These are phyloP conservation scores for Strigomonas galati DNA, from an alignment of 208 protist genomes.

Conservation along the genomic window DNA sequence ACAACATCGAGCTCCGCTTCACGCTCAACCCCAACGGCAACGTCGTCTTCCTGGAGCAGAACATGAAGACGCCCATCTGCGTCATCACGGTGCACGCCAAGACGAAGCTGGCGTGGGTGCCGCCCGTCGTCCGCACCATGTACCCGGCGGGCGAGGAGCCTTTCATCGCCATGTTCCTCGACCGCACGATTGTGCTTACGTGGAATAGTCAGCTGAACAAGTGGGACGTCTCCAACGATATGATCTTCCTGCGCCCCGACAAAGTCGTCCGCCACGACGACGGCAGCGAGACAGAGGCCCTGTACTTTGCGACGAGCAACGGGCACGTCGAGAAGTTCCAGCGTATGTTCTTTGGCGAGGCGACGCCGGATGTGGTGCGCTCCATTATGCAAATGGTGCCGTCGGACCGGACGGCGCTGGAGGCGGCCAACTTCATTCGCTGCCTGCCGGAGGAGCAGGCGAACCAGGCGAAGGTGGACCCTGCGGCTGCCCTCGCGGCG, in stretches of 20 bases:
- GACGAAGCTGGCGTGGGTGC: slow-evolving; percentile 65
- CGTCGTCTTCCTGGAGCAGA: slow-evolving; percentile 44
- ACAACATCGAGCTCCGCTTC: slow-evolving; percentile 36
- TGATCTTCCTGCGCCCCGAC: slow-evolving; percentile 78
- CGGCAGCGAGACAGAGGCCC: slow-evolving; percentile 33
- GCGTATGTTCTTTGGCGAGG: slow-evolving; percentile 39
- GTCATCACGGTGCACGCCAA: slow-evolving; percentile 78
- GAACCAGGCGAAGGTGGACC: background rate
- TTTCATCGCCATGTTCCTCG: slow-evolving; percentile 68
- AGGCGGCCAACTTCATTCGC: background rate
- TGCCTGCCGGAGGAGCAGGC: background rate
- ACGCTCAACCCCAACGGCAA: slow-evolving; percentile 68
- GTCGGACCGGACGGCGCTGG: slow-evolving; percentile 35
- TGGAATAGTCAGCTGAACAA: slow-evolving; percentile 24
- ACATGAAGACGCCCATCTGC: slow-evolving; percentile 57
- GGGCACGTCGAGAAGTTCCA: slow-evolving; percentile 61
- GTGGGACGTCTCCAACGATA: slow-evolving; percentile 75
- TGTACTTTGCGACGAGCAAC: slow-evolving; percentile 70
- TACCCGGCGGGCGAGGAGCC: slow-evolving; percentile 36
- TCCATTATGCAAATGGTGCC: slow-evolving; percentile 32
- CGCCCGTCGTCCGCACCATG: slow-evolving; percentile 27
- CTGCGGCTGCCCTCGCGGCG: no score
- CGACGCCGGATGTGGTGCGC: slow-evolving; percentile 53
- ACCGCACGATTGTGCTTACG: slow-evolving; percentile 70
- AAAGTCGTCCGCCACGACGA: slow-evolving; percentile 54